phyloP scores from a whole-genome alignment of 805 yeast genomes.

The Teunomyces aglyptinius region DNA sequence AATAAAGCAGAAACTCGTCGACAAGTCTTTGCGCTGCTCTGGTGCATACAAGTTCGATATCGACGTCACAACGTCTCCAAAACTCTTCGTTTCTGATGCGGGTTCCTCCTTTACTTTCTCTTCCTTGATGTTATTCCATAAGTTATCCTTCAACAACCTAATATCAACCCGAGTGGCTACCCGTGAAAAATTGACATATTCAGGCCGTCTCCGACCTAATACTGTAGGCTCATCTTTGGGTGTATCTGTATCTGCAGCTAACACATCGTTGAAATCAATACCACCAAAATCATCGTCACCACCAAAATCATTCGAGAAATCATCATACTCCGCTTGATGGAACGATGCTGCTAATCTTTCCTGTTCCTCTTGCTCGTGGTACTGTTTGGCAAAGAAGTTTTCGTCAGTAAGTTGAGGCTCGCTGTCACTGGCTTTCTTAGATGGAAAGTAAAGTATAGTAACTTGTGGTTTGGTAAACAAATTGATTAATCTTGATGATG shows the following conservation, averaged over 20 bases:
- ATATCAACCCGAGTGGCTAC: conserved; percentile 81
- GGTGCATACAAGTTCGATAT: conserved; percentile 53
- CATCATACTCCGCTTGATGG: conserved; percentile 43
- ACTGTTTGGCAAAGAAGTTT: conserved; percentile 69
- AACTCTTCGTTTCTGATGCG: conserved; percentile 17
- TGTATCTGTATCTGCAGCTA: conserved; percentile 21
- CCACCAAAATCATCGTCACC: conserved; percentile 37
- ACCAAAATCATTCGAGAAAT: conserved; percentile 33
- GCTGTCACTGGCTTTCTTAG: conserved; percentile 10
- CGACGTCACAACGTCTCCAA: conserved; percentile 45
- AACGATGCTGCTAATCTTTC: conserved; percentile 34
- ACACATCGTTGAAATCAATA: conserved; percentile 44
- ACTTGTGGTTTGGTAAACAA: conserved; percentile 67
- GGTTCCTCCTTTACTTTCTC: conserved; percentile 1
- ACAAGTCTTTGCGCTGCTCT: conserved; percentile 61
- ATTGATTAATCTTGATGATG: conserved; percentile 63
- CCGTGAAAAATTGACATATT: conserved; percentile 57
- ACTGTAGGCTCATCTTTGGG: conserved; percentile 13
- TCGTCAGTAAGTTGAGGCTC: conserved; percentile 55
- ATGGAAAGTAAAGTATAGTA: conserved; percentile 26
- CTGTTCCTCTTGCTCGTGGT: conserved; percentile 41
- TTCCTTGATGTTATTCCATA: conserved; percentile 59
- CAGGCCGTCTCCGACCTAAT: conserved; percentile 30
- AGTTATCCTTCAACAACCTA: conserved; percentile 63
- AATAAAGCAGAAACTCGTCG: conserved; percentile 83